Evolutionary conservation across 2,329 filamentous ascomycete genomes (phyloP).

Genomic region (Triangularia setosa): DNA sequence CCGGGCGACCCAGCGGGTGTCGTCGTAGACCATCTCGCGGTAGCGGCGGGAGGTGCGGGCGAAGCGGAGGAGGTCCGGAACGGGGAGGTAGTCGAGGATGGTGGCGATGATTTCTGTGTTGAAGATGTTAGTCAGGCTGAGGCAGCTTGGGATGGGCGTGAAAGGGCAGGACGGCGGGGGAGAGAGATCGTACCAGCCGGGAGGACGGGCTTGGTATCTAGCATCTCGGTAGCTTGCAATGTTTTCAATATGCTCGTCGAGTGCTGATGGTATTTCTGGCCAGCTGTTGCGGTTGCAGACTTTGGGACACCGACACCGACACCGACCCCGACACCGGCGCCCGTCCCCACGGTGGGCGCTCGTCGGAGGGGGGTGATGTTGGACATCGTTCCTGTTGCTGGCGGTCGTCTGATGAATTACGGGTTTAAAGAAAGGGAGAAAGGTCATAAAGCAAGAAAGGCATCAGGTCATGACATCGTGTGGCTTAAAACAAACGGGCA

Average conservation of each 20-base stretch:
- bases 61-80: constrained; percentile 79
- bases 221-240: constrained; percentile 75
- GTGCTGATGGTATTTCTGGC: not conserved
- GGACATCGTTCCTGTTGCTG: not conserved
- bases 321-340: not conserved
- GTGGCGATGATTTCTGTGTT: constrained; percentile 74
- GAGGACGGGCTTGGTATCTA: constrained; percentile 71
- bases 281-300: not conserved
- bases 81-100: constrained; percentile 84
- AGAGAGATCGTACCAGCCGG: constrained; percentile 64
- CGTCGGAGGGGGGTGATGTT: not conserved
- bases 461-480: not conserved
- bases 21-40: constrained; percentile 98
- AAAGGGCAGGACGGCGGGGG: not conserved
- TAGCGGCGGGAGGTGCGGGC: constrained; percentile 80
- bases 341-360: not conserved
- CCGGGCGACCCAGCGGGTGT: constrained; percentile 87
- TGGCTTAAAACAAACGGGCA: not conserved
- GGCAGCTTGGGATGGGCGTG: not conserved
- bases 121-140: not conserved
- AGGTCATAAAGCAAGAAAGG: not conserved
- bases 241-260: constrained; percentile 62
- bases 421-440: not conserved
- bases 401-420: not conserved
- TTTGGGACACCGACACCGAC: not conserved